A percentile compares a stretch with the other conserved stretches of the same genome.
Evolutionary conservation across 1,284 basidiomycete species (phyloP).

Genomic region (Puccinia triticina): DNA sequence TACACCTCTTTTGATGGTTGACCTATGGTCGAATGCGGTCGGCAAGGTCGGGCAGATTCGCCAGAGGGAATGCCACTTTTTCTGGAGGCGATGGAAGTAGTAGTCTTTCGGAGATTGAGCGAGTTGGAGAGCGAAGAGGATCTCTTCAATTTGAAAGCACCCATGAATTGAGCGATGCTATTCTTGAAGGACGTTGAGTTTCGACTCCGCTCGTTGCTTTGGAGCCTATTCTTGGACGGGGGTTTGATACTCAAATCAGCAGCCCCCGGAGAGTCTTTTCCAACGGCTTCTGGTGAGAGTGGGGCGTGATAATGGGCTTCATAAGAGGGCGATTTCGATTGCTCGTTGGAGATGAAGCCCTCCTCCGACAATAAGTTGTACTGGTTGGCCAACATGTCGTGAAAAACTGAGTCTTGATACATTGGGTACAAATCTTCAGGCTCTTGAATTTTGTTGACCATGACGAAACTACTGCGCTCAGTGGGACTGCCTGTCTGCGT

Average conservation of each 20-base stretch:
- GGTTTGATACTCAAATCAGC: neutral
- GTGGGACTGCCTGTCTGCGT: neutral
- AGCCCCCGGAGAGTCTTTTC: neutral
- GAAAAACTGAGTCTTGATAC: slow-evolving; percentile 25
- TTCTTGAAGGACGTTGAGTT: slow-evolving; percentile 1
- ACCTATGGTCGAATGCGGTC: slow-evolving; percentile 3
- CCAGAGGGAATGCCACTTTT: neutral
- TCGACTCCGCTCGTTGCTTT: neutral
- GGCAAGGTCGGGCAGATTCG: neutral
- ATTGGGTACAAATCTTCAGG: neutral
- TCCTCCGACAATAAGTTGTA: slow-evolving; percentile 25
- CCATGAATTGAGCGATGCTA: slow-evolving; percentile 12
- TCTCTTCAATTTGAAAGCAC: slow-evolving; percentile 17
- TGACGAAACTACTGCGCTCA: slow-evolving; percentile 16
- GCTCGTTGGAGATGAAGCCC: neutral
- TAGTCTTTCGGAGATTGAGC: slow-evolving; percentile 10
- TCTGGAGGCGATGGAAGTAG: neutral
- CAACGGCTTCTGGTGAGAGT: neutral
- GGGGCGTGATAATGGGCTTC: slow-evolving; percentile 11
- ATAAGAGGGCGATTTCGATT: slow-evolving; percentile 1
- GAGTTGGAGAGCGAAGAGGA: slow-evolving; percentile 14
- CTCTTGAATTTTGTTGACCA: slow-evolving; percentile 15
- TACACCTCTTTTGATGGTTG: neutral
- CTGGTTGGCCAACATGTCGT: slow-evolving; percentile 28
- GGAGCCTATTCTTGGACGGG: neutral